Evolutionary conservation across 2,329 filamentous ascomycete species (phyloP).

Genomic region (Lasiodiplodia sp.): DNA sequence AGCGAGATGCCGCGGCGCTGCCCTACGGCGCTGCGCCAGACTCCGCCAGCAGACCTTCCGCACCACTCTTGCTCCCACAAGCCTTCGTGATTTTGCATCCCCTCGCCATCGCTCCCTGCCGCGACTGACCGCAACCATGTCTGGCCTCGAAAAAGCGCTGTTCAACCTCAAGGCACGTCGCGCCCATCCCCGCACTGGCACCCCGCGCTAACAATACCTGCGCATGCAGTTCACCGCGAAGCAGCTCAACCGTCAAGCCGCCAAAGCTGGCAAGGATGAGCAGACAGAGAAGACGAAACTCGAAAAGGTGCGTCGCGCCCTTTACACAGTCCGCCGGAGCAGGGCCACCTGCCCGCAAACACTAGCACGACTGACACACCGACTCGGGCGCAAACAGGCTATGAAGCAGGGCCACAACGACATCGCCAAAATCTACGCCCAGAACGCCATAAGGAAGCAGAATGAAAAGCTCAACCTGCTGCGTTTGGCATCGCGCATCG

Average conservation of each 20-base stretch:
- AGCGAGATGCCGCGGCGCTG: slow-evolving; percentile 12
- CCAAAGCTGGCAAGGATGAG: slow-evolving; percentile 68
- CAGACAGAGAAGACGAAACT: slow-evolving; percentile 67
- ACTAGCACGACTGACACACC: slow-evolving; percentile 1
- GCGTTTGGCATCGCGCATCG: slow-evolving; percentile 64
- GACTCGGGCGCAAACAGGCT: slow-evolving; percentile 50
- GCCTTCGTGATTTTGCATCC: neutral
- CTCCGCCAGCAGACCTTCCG: slow-evolving; percentile 9
- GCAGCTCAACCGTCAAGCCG: slow-evolving; percentile 68
- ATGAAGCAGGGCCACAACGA: slow-evolving; percentile 67
- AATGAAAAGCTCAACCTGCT: slow-evolving; percentile 68
- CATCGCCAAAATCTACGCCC: slow-evolving; percentile 69
- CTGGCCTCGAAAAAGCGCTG: slow-evolving; percentile 67
- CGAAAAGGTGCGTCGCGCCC: slow-evolving; percentile 58
- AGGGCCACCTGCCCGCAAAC: neutral
- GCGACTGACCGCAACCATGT: slow-evolving; percentile 53
- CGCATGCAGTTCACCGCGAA: slow-evolving; percentile 65
- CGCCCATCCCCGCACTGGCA: slow-evolving; percentile 17
- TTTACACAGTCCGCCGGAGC: neutral
- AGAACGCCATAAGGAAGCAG: slow-evolving; percentile 69
- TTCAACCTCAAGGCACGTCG: slow-evolving; percentile 66
- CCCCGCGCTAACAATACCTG: slow-evolving; percentile 36
- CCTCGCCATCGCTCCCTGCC: neutral
- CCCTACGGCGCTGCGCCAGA: slow-evolving; percentile 6
- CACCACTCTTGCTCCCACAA: slow-evolving; percentile 3